Base-by-base conservation (phyloP, 257 asterid genomes). In the Rauvolfia tetraphylla region DNA sequence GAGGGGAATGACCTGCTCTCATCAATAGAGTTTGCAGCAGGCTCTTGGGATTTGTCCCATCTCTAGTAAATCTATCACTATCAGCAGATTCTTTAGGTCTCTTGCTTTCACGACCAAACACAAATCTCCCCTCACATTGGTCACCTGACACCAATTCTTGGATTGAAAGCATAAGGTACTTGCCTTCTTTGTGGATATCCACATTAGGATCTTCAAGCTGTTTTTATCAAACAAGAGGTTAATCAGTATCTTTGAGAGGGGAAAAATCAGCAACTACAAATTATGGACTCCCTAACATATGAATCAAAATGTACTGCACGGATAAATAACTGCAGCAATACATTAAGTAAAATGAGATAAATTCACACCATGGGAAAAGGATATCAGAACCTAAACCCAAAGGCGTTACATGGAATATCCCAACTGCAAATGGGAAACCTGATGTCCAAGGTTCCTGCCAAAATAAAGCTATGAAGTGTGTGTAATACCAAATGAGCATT, bases 1-100 rank as follows among this genome's bases (percentile, higher is more conserved):
- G 99, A 80, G 98, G 96, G n/a, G 96, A 85, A 79, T 95, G 99
- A 58, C 99, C 99, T 0, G 99, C 99, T 86, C 99, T 87, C 98
- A 90, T 87, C 87, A 95, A 73, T 66, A 95, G 92, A 11, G 99
- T 95, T 86, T 92, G 99, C 72, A 95, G 89, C 85, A 95, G 84
- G 88, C 92, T 93, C 89, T 93, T 95, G 4, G 99, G 99, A 68
- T 95, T 90, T 75, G 92, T 87, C 74, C 98, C 99, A 20, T 93
- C 98, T 83, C 88, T 89, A 27, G 98, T 86, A 74, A 95, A 92
- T 80, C 89, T 84, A 61, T 91, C 96, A 38, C 79, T 84, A 33
- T 92, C 90, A 48, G 74, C 39, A 12, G 86, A 39, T 71, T 86
- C 91, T 66, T 84, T 82, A 42, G 82, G 81, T 84, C 80, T 89